Percentiles rank a stretch among this genome's conserved stretches.
phyloP scores from a whole-genome alignment of 176 grass and related monocot genomes.

The sorghum (Sorghum bicolor) region Sorghum_bicolor_NCBIv3 NC_012875.2:47392001-47392500 shows the following conservation, averaged over 20 bases:
- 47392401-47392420: slow-evolving; percentile 47
- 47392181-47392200: background rate
- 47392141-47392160: background rate
- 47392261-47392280: background rate
- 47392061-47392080: background rate
- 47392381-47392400: slow-evolving; percentile 56
- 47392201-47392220: background rate
- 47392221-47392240: background rate
- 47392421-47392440: slow-evolving; percentile 30
- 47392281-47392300: background rate
- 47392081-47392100: background rate
- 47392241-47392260: background rate
- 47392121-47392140: too few relatives aligned
- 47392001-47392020: background rate
- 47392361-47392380: slow-evolving; percentile 44
- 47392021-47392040: background rate
- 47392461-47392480: background rate
- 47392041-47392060: background rate
- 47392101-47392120: background rate
- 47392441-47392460: background rate
- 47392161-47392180: background rate
- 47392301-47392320: background rate
- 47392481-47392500: background rate
- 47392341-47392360: slow-evolving; percentile 40
- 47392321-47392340: slow-evolving; percentile 20